Percentiles rank a stretch among this genome's conserved stretches.
phyloP scores from a whole-genome alignment of 768 basidiomycete genomes.

The Epithele typhae region DNA sequence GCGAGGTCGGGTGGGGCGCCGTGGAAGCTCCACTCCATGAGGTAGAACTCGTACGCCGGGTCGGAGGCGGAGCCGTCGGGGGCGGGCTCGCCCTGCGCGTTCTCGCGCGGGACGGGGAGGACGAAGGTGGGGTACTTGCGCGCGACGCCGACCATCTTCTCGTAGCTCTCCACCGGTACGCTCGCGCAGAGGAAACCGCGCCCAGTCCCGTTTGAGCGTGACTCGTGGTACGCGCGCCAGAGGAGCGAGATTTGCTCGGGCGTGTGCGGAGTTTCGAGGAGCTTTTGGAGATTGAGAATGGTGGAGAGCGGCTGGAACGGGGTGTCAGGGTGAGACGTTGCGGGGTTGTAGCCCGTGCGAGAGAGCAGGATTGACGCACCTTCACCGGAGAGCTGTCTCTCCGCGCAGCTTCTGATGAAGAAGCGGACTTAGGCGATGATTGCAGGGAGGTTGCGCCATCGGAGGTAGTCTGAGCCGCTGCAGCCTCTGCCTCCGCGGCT shows the following conservation, averaged over 20 bases:
- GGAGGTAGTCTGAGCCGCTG: slow-evolving; percentile 2
- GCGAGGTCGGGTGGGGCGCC: slow-evolving; percentile 59
- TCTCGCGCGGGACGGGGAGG: slow-evolving; percentile 67
- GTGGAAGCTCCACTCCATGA: slow-evolving; percentile 89
- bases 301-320: slow-evolving; percentile 67
- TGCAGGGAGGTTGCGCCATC: too few relatives aligned
- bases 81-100: slow-evolving; percentile 25
- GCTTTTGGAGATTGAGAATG: slow-evolving; percentile 72
- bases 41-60: slow-evolving; percentile 72
- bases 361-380: slow-evolving; percentile 29
- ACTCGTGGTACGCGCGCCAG: slow-evolving; percentile 88
- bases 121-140: slow-evolving; percentile 74
- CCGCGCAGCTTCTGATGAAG: slow-evolving; percentile 25
- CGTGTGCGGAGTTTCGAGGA: slow-evolving; percentile 66
- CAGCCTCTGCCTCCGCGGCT: slow-evolving; percentile 1
- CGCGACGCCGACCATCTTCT: slow-evolving; percentile 60
- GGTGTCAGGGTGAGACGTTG: too few relatives aligned
- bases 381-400: slow-evolving; percentile 69
- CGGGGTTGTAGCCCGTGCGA: too few relatives aligned
- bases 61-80: slow-evolving; percentile 12
- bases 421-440: slow-evolving; percentile 15
- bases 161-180: slow-evolving; percentile 69
- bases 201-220: slow-evolving; percentile 74
- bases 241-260: slow-evolving; percentile 70
- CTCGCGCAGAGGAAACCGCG: slow-evolving; percentile 84